These are phyloP conservation scores for Mucor sp. DNA, from an alignment of 371 early-diverging fungal genomes.

Conservation along the genomic window DNA sequence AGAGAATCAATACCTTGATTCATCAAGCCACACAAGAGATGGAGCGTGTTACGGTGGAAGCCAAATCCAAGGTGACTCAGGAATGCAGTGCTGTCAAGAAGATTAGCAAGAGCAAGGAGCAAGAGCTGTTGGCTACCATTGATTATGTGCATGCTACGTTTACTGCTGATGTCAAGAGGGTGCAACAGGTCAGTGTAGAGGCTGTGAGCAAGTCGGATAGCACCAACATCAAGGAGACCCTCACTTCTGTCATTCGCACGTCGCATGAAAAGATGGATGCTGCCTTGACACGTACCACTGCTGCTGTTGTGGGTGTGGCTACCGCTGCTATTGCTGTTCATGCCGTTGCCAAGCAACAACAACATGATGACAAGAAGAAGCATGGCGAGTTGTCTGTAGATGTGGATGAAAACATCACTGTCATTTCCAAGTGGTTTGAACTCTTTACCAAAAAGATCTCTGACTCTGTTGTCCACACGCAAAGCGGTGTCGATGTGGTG, in stretches of 20 bases:
- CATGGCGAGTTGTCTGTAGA: conserved; percentile 17
- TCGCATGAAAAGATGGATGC: conserved; percentile 28
- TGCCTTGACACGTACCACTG: conserved; percentile 21
- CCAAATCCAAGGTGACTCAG: conserved; percentile 17
- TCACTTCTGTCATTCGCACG: conserved; percentile 9
- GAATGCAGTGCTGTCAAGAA: conserved; percentile 21
- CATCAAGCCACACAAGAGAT: conserved; percentile 20
- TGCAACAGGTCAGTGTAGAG: conserved; percentile 24
- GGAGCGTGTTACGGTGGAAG: conserved; percentile 14
- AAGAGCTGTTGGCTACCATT: conserved; percentile 19
- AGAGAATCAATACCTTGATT: conserved; percentile 11
- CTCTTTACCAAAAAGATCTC: conserved; percentile 23
- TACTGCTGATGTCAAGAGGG: conserved; percentile 20
- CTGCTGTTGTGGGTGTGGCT: conserved; percentile 25
- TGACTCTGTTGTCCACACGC: background rate
- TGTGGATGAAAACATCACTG: conserved; percentile 26
- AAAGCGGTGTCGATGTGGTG: conserved; percentile 5
- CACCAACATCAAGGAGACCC: conserved; percentile 55
- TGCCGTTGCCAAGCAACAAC: conserved; percentile 14
- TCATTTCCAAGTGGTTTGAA: conserved; percentile 31
- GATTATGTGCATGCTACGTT: conserved; percentile 22
- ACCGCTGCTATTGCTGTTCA: conserved; percentile 27
- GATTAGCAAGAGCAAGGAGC: conserved; percentile 21
- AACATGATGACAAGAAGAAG: conserved; percentile 17
- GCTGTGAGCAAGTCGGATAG: conserved; percentile 43